A percentile compares a stretch with the other conserved stretches of the same genome.
Evolutionary conservation across 2,329 filamentous ascomycete species (phyloP).

Genomic region (Apiospora hydei): DNA sequence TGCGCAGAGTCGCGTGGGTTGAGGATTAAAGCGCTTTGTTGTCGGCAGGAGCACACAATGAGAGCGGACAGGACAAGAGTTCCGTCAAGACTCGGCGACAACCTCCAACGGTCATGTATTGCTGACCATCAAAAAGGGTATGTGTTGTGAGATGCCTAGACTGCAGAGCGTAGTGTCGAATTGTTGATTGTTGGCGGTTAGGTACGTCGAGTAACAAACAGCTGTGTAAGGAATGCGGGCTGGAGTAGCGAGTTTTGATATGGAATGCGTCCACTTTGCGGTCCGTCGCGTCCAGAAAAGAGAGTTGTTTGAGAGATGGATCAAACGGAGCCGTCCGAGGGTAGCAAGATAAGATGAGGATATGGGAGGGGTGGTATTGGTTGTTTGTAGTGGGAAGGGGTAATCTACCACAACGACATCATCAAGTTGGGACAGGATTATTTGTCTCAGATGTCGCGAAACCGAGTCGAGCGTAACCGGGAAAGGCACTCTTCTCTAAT

Average conservation of each 20-base stretch:
- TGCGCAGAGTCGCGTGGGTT: neutral
- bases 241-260: conserved; percentile 17
- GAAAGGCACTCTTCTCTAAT: neutral
- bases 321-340: conserved; percentile 16
- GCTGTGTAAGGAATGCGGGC: conserved; percentile 9
- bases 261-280: conserved; percentile 20
- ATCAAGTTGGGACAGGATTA: conserved; percentile 14
- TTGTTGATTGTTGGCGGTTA: conserved; percentile 18
- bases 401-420: conserved; percentile 22
- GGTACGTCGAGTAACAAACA: conserved; percentile 17
- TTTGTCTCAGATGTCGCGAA: conserved; percentile 16
- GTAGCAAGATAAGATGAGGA: conserved; percentile 15
- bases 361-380: conserved; percentile 19
- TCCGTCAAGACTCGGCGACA: conserved; percentile 22
- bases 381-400: conserved; percentile 15
- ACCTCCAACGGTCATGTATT: conserved; percentile 18
- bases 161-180: conserved; percentile 10
- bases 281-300: conserved; percentile 16
- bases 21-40: conserved; percentile 4
- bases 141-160: conserved; percentile 7
- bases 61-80: conserved; percentile 21
- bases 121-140: conserved; percentile 9
- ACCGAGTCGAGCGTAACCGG: conserved; percentile 14
- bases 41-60: conserved; percentile 17
- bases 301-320: conserved; percentile 20